Evolutionary conservation across 345 rosid species (phyloP), one percentile per base, ranked within the genome.

Genomic region (Triadica sebifera): DNA sequence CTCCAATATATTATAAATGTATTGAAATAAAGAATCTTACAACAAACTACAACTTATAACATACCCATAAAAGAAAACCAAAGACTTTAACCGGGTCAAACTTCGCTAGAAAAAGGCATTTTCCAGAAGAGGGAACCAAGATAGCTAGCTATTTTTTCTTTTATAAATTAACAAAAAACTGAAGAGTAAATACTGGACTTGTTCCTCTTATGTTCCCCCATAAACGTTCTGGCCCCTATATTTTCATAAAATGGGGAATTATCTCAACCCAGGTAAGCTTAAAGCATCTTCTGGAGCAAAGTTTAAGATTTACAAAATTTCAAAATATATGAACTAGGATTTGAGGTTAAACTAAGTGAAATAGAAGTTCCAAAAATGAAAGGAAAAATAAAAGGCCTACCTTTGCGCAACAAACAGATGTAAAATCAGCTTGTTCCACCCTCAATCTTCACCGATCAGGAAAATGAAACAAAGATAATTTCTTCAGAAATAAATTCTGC

Each of bases 11-110:
- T 46, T 37, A 10, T 34, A 66, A 73, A 56, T 5, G 24, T 37
- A 61, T 72, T 77, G 73, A 76, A 78, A 74, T 47, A 63, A 78
- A 70, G 73, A 79, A 76, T 74, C 68, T 50, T 17, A 51, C 20
- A 71, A 65, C 34, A 69, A 67, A 63, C 65, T 55, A 74, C 57
- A 73, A 79, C 45, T 11, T 47, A 77, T 37, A 55, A 10, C 71
- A 46, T 1, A 29, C 12, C 25, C 34, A 70, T 65, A 59, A 50
- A 37, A 46, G 69, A 25, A 69, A 58, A 55, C 66, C 60, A 12
- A n/a, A 12, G 4, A 47, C 71, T 66, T 61, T 62, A 66, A 37
- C 12, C 20, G 25, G 69, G 19, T 45, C 38, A 45, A 63, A 58
- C 20, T 46, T 59, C 13, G 24, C 20, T 47, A 12, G n/a, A 41